Percentiles rank a stretch among this genome's conserved stretches.
phyloP scores from a whole-genome alignment of 1,284 basidiomycete species.

The Golubevia sp. region DNA sequence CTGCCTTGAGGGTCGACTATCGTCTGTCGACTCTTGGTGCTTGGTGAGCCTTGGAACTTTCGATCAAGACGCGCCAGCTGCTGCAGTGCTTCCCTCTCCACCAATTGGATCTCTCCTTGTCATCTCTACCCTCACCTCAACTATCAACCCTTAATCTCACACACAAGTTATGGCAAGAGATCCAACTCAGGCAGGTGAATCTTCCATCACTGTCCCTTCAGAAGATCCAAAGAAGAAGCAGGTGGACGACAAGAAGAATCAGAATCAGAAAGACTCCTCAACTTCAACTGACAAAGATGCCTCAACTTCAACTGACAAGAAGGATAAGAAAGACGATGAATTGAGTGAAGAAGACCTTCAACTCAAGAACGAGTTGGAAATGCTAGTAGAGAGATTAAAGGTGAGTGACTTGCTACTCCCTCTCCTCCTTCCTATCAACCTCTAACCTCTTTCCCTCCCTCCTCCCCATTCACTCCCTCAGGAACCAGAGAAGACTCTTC shows the following conservation, averaged over 20 bases:
- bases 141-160: too few species aligned
- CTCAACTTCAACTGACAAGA: constrained; percentile 31
- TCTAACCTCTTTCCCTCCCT: not conserved
- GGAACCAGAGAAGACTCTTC: constrained; percentile 84
- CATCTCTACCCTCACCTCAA: too few species aligned
- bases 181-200: not conserved
- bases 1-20: too few species aligned
- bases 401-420: constrained; percentile 64
- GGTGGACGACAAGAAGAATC: constrained; percentile 25
- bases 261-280: too few species aligned
- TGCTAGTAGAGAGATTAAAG: constrained; percentile 92
- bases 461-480: constrained; percentile 59
- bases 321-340: not conserved
- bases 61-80: too few species aligned
- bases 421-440: not conserved
- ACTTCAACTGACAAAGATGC: not conserved
- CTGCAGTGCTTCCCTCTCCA: too few species aligned
- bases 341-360: constrained; percentile 84
- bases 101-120: too few species aligned
- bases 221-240: constrained; percentile 62
- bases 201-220: constrained; percentile 62
- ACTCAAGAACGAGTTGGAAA: constrained; percentile 92
- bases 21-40: too few species aligned
- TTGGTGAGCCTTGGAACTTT: too few species aligned
- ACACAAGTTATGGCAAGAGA: not conserved